phyloP scores from a whole-genome alignment of 176 grass and related monocot genomes.

The Poa pratensis region DNA sequence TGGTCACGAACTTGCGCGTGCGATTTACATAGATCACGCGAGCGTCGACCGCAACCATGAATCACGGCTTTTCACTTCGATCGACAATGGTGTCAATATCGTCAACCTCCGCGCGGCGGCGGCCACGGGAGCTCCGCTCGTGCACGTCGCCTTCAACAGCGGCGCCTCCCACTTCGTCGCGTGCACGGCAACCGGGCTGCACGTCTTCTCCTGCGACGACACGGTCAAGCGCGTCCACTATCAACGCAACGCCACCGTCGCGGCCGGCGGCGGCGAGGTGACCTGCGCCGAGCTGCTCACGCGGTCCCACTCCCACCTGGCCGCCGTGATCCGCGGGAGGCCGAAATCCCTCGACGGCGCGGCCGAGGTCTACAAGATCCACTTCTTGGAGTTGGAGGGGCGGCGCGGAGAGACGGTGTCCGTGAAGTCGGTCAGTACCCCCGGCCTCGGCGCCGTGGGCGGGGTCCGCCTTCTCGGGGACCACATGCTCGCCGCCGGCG shows the following conservation, averaged over 20 bases:
- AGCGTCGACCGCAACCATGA: background rate
- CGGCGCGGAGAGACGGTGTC: background rate
- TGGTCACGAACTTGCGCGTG: background rate
- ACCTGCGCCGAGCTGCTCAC: constrained; percentile 32
- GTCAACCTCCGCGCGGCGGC: background rate
- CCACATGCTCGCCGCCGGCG: constrained; percentile 54
- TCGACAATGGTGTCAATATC: background rate
- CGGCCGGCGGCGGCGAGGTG: constrained; percentile 9
- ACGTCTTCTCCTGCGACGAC: constrained; percentile 58
- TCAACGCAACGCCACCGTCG: constrained; percentile 19
- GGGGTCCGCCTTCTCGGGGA: constrained; percentile 52
- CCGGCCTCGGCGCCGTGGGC: constrained; percentile 23
- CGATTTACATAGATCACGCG: background rate
- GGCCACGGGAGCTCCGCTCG: constrained; percentile 13
- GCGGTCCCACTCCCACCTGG: constrained; percentile 4
- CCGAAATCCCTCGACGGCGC: background rate
- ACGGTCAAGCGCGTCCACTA: constrained; percentile 43
- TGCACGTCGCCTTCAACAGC: constrained; percentile 72
- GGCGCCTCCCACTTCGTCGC: constrained; percentile 59
- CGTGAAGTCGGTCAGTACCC: background rate
- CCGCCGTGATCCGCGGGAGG: constrained; percentile 31
- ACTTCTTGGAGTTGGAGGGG: constrained; percentile 18
- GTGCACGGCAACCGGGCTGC: constrained; percentile 51
- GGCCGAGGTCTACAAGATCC: background rate
- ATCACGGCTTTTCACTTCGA: background rate